Base-by-base conservation (phyloP, 768 basidiomycete genomes). In the Tylopilus plumbeoviolaceoides region DNA sequence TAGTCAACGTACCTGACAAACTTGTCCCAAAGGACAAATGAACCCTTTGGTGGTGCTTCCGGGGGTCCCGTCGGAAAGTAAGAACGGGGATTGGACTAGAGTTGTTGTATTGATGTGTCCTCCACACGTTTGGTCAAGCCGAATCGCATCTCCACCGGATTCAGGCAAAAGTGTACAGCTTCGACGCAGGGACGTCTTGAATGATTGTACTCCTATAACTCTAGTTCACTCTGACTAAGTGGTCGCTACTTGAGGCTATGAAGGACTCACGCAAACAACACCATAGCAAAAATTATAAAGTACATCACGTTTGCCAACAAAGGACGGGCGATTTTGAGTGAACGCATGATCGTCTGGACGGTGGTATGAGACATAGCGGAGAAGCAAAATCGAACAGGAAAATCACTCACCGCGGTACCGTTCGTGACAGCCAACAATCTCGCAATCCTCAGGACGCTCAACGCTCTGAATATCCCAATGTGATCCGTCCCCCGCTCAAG, bases 271-370 rank as follows among this genome's bases (percentile, higher is more conserved):
- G 90, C 91, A 69, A 98, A 95, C 7, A 98, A 63, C 11, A 84
- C 71, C 73, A 92, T 87, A 0, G 93, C 93, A 61, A 97, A 98
- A 20, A 94, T 59, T 15, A 95, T 87, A 63, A 97, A 97, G 66
- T 91, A 89, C 0, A 92, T 83, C 7, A 97, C 94, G 53, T 85
- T 86, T 4, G 91, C 83, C 9, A 98, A 80, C n/a, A 97, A 73
- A 0, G 94, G 92, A 21, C 86, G 81, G 0, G 95, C 94, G 1
- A 83, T 85, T 71, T 98, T 98, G 50, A 98, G 73, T 2, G 91
- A 93, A 53, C 85, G 87, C 76, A 98, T 86, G 63, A 98, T 97
- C 0, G 94, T 88, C 76, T 83, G 57, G 14, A 39, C 5, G 7
- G 21, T 11, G 53, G 12, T 5, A 23, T 23, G 23, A 23, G 23